These are phyloP conservation scores for Hymenoscyphus infarciens DNA, from an alignment of 2,329 filamentous ascomycete genomes.

Conservation along the genomic window DNA sequence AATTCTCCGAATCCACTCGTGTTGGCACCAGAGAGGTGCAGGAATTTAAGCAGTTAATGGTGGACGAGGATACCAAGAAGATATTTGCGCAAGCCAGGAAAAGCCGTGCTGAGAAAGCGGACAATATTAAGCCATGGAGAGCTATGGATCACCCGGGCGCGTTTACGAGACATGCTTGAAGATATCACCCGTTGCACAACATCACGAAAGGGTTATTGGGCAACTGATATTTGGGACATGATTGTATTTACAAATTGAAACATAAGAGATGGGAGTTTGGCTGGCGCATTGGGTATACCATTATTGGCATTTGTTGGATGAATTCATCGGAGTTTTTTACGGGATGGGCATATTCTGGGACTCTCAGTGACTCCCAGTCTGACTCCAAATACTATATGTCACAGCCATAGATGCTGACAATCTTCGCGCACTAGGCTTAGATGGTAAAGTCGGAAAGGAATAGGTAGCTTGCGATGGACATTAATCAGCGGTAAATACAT, in stretches of 20 bases:
- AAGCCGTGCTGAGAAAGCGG: conserved; percentile 52
- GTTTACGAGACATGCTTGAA: conserved; percentile 37
- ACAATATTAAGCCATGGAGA: conserved; percentile 57
- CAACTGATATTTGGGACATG: neutral
- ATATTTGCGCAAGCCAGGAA: conserved; percentile 50
- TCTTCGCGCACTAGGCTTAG: too few relatives aligned
- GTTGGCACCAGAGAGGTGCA: conserved; percentile 49
- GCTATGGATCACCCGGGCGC: conserved; percentile 58
- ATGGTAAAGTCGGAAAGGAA: too few relatives aligned
- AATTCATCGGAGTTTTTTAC: neutral
- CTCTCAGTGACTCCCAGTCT: neutral
- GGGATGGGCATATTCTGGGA: neutral
- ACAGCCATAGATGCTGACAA: too few relatives aligned
- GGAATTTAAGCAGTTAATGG: conserved; percentile 37
- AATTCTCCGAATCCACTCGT: conserved; percentile 47
- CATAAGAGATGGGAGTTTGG: neutral
- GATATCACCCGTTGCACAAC: neutral
- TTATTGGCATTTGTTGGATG: neutral
- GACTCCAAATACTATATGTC: too few relatives aligned
- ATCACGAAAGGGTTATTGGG: neutral
- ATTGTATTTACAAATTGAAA: neutral
- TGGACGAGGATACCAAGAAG: conserved; percentile 34
- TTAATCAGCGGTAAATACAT: too few relatives aligned
- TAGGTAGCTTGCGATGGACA: too few relatives aligned
- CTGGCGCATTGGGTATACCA: neutral